Conservation (phyloP, 345 rosid species). For the Lenwebbia sp. region DNA sequence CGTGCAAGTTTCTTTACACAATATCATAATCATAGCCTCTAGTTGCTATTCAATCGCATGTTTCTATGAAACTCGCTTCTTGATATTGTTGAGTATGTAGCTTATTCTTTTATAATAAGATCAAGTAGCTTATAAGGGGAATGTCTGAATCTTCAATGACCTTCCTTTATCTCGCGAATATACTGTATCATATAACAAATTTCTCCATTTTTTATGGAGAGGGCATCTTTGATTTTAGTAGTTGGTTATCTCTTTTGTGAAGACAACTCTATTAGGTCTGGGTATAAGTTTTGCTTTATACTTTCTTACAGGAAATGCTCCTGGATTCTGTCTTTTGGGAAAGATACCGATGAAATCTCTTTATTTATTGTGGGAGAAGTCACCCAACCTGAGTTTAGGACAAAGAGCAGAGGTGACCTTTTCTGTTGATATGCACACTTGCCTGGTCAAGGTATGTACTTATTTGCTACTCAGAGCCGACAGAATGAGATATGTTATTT, state of each 20-base stretch:
- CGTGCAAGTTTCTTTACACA: not conserved
- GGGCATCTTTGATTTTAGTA: not conserved
- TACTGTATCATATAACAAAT: not conserved
- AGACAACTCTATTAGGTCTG: not conserved
- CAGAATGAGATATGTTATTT: not conserved
- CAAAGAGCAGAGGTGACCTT: conserved; percentile 62
- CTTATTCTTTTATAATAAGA: not conserved
- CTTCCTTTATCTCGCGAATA: not conserved
- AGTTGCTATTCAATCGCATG: not conserved
- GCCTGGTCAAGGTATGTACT: conserved; percentile 73
- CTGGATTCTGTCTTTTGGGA: conserved; percentile 79
- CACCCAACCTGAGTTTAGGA: conserved; percentile 75
- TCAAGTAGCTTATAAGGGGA: not conserved
- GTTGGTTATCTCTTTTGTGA: not conserved
- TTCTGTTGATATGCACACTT: conserved; percentile 61
- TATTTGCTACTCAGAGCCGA: not conserved
- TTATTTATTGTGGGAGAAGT: conserved; percentile 60
- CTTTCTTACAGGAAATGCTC: conserved; percentile 48
- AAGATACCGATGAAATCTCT: conserved; percentile 68
- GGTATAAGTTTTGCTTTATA: not conserved
- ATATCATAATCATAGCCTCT: not conserved
- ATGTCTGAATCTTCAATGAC: not conserved
- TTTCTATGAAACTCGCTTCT: not conserved
- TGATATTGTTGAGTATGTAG: not conserved
- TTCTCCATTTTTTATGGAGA: not conserved